Base-by-base conservation (phyloP, 2,329 filamentous ascomycete genomes). In the Huntiella savannae region DNA sequence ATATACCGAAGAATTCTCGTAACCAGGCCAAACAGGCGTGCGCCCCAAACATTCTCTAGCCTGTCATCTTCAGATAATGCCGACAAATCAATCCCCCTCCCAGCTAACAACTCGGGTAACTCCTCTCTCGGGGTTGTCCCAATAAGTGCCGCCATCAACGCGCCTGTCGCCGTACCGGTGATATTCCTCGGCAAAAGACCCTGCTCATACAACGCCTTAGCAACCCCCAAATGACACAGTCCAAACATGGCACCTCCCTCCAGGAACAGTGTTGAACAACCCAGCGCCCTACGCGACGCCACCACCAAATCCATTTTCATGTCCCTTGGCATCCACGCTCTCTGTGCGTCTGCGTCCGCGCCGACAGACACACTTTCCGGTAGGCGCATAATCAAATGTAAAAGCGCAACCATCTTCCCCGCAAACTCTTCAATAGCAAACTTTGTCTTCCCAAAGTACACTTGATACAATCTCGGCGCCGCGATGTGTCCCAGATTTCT, bases 181-280 rank as follows among this genome's bases (percentile, higher is more conserved):
- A 96, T 87, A 54, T 95, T 93, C 38, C 85, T 75, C 3, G 91
- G 88, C 40, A 95, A 67, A 12, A 95, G 63, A 0, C 83, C 83
- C 22, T 82, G 74, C 33, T 86, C 63, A 60, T 87, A 83, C 36
- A 95, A 65, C 2, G 86, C 86, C 58, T 88, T 93, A 35, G 93
- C 82, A 4, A 95, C 85, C 5, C 87, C 87, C 4, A 95, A 61
- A 60, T 95, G 88, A 55, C 84, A 94, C 7, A 94, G 64, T 2
- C 87, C 87, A 55, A 95, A 94, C 49, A 93, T 88, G 37, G 85
- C 82, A 11, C 88, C 87, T 41, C 87, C 87, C 59, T 95, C 86
- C 1, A 95, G 63, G 4, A 95, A 80, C 17, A 95, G 68, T 1
- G 82, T 86, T 47, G 79, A 91, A 52, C 86, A 71, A 7, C 87